A percentile compares a stretch with the other conserved stretches of the same genome.
These are phyloP conservation scores for Boechera divaricarpa DNA, from an alignment of 345 rosid species.

Conservation along the genomic window DNA sequence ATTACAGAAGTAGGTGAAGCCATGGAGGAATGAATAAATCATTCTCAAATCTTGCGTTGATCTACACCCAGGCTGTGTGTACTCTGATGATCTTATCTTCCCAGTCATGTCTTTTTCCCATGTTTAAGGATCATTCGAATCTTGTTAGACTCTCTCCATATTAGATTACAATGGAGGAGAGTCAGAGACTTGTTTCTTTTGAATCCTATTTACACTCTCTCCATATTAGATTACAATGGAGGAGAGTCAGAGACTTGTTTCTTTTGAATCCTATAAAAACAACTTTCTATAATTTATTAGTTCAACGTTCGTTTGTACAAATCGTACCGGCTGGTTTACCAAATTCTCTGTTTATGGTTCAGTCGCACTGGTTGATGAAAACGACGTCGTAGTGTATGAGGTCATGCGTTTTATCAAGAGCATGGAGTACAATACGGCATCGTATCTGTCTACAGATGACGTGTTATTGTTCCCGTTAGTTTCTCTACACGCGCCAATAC, in stretches of 20 bases:
- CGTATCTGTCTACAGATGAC: not conserved
- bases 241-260: not conserved
- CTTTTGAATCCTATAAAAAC: conserved; percentile 1
- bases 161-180: conserved; percentile 17
- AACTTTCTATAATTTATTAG: not conserved
- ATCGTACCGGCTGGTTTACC: not conserved
- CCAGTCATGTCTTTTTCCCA: conserved; percentile 17
- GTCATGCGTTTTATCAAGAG: too few species aligned
- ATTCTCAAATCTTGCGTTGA: conserved; percentile 20
- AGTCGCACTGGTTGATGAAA: too few species aligned
- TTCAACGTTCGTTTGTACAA: not conserved
- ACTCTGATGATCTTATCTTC: conserved; percentile 15
- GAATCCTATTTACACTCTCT: conserved; percentile 2
- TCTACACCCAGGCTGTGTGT: not conserved
- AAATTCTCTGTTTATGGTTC: too few species aligned
- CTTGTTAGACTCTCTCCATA: conserved; percentile 5
- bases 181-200: not conserved
- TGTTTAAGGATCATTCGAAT: conserved; percentile 33
- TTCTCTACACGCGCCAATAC: conserved; percentile 14
- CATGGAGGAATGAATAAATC: conserved; percentile 70
- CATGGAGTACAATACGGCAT: not conserved
- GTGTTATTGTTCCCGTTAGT: conserved; percentile 31
- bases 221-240: conserved; percentile 7
- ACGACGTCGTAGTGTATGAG: too few species aligned
- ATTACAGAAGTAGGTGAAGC: conserved; percentile 63